Evolutionary conservation across 148 eudicot genomes (phyloP).

Genomic region (Polygonum aviculare): DNA sequence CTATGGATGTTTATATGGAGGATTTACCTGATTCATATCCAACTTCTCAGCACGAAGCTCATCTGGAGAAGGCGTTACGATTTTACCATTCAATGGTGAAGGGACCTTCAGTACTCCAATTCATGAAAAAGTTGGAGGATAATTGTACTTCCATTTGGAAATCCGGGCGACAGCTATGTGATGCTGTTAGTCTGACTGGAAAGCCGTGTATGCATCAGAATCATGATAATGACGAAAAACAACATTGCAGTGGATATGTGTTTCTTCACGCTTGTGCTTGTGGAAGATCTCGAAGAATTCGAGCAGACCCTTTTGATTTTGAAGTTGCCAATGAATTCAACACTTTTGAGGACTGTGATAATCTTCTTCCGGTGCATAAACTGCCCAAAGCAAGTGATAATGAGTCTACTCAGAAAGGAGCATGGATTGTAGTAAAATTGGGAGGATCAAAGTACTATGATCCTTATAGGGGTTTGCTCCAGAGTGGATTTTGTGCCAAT

Average conservation of each 20-base stretch:
- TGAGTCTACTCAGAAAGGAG: conserved; percentile 37
- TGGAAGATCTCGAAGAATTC: conserved; percentile 65
- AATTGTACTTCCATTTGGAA: conserved; percentile 74
- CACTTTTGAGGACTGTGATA: conserved; percentile 69
- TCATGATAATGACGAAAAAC: conserved; percentile 41
- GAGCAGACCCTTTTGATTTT: conserved; percentile 83
- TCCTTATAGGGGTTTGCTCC: conserved; percentile 76
- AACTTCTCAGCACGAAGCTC: conserved; percentile 60
- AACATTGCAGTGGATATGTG: conserved; percentile 78
- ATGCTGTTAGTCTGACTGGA: conserved; percentile 90
- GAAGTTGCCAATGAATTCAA: conserved; percentile 62
- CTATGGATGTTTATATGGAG: conserved; percentile 66
- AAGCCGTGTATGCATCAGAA: conserved; percentile 79
- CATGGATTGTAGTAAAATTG: conserved; percentile 70
- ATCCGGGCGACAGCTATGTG: conserved; percentile 86
- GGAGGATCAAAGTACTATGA: conserved; percentile 73
- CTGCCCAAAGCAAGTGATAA: conserved; percentile 37
- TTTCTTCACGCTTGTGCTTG: conserved; percentile 99
- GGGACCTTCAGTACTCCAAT: conserved; percentile 65
- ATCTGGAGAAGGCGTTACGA: conserved; percentile 58
- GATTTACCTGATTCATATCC: conserved; percentile 74
- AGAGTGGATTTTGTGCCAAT: conserved; percentile 67
- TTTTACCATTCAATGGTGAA: conserved; percentile 73
- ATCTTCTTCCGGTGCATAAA: conserved; percentile 56
- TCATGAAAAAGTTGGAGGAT: conserved; percentile 57